Evolutionary conservation across 1,139 yeast species (phyloP).

Genomic region (Zygosaccharomyces pseudobailii): DNA sequence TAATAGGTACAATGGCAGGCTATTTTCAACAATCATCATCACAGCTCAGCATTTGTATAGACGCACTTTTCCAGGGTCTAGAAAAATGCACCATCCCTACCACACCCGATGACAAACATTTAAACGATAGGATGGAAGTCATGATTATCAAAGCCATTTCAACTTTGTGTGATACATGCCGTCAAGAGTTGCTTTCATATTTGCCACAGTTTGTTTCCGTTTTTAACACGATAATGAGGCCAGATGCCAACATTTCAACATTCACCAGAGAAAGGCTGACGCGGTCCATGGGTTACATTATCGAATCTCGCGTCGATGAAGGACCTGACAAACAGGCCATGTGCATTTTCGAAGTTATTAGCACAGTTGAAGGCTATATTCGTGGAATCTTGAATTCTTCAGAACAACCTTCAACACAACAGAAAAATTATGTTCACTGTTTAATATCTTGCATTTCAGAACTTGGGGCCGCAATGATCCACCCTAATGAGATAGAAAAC

Average conservation of each 20-base stretch:
- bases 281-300: slow-evolving; percentile 57
- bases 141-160: slow-evolving; percentile 56
- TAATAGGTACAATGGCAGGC: slow-evolving; percentile 52
- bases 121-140: slow-evolving; percentile 32
- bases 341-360: slow-evolving; percentile 29
- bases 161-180: slow-evolving; percentile 56
- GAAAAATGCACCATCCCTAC: slow-evolving; percentile 24
- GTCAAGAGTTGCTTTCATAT: slow-evolving; percentile 43
- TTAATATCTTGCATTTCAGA: slow-evolving; percentile 59
- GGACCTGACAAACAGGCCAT: slow-evolving; percentile 42
- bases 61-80: slow-evolving; percentile 42
- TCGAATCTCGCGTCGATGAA: slow-evolving; percentile 44
- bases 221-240: slow-evolving; percentile 46
- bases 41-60: slow-evolving; percentile 47
- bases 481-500: slow-evolving; percentile 49
- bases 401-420: slow-evolving; percentile 14
- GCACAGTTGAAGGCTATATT: slow-evolving; percentile 25
- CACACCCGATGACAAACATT: slow-evolving; percentile 11
- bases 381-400: slow-evolving; percentile 18
- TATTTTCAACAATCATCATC: slow-evolving; percentile 41
- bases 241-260: slow-evolving; percentile 42
- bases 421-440: slow-evolving; percentile 43
- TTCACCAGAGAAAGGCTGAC: slow-evolving; percentile 58
- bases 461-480: slow-evolving; percentile 60
- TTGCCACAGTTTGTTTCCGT: slow-evolving; percentile 51